Conservation (phyloP, 2,329 filamentous ascomycete species). For the Neodidymelliopsis sp. region DNA sequence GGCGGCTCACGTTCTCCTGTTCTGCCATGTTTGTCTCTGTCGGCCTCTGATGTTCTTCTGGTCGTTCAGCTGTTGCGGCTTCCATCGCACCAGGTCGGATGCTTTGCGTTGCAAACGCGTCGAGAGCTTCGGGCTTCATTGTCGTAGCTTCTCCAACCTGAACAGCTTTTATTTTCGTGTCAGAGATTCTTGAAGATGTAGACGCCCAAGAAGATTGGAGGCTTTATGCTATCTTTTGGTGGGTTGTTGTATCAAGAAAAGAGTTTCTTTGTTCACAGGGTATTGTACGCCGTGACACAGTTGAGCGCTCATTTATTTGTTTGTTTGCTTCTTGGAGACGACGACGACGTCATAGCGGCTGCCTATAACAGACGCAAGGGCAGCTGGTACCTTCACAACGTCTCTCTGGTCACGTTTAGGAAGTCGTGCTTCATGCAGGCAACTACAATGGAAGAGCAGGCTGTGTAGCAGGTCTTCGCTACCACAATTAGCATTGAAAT, state of each 20-base stretch:
- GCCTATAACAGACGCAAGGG: neutral
- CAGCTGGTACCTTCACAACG: too few species aligned
- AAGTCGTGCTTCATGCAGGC: too few species aligned
- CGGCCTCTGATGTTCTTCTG: neutral
- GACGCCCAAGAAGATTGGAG: too few species aligned
- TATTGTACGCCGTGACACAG: neutral
- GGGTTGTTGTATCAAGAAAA: neutral
- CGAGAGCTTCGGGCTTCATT: constrained; percentile 29
- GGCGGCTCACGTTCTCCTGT: constrained; percentile 9
- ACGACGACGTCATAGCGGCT: constrained; percentile 3
- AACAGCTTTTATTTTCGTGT: neutral
- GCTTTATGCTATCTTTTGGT: too few species aligned
- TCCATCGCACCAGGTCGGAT: constrained; percentile 28
- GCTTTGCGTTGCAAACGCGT: constrained; percentile 27
- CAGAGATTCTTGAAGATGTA: neutral
- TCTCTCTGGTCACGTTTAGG: too few species aligned
- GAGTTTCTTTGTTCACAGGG: neutral
- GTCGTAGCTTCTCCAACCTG: neutral
- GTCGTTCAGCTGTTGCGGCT: constrained; percentile 14
- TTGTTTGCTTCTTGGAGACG: constrained; percentile 1
- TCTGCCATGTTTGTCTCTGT: neutral
- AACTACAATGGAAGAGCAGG: too few species aligned
- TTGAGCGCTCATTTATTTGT: neutral
- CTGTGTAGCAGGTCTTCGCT: too few species aligned
- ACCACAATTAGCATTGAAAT: too few species aligned